Evolutionary conservation across 257 asterid species (phyloP).

Genomic region (Rauvolfia tetraphylla): DNA sequence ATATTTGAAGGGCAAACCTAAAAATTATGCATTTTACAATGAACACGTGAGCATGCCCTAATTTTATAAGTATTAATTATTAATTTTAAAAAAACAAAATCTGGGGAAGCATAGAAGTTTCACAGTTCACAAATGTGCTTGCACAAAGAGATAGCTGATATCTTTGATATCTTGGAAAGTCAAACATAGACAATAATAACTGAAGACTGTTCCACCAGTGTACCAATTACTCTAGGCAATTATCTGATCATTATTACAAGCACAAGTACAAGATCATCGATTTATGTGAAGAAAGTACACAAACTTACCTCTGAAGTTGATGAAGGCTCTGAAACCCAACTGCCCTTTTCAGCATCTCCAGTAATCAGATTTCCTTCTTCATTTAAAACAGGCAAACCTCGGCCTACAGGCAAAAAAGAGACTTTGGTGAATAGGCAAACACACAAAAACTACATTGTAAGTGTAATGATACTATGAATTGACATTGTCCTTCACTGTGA

Average conservation of each 20-base stretch:
- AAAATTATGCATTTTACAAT: neutral
- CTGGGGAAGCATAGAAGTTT: neutral
- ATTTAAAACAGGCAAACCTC: conserved; percentile 75
- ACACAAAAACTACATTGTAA: neutral
- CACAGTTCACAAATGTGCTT: neutral
- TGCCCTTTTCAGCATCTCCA: conserved; percentile 62
- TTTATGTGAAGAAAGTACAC: neutral
- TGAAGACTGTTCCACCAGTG: neutral
- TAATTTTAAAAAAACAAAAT: neutral
- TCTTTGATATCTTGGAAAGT: neutral
- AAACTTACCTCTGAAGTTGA: conserved; percentile 72
- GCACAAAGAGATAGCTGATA: neutral
- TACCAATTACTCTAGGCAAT: neutral
- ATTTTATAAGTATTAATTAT: neutral
- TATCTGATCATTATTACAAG: neutral
- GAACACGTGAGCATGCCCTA: neutral
- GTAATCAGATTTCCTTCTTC: conserved; percentile 78
- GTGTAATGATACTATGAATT: neutral
- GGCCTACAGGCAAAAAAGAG: conserved; percentile 35
- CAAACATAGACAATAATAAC: neutral
- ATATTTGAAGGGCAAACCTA: neutral
- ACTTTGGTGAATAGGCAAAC: neutral
- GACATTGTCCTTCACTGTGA: neutral
- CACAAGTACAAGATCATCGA: neutral
- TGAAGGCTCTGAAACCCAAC: conserved; percentile 48